Evolutionary conservation across 495 filamentous ascomycete species (phyloP), one percentile per base, ranked within the genome.

Genomic region (Hypoxylon cercidicola): DNA sequence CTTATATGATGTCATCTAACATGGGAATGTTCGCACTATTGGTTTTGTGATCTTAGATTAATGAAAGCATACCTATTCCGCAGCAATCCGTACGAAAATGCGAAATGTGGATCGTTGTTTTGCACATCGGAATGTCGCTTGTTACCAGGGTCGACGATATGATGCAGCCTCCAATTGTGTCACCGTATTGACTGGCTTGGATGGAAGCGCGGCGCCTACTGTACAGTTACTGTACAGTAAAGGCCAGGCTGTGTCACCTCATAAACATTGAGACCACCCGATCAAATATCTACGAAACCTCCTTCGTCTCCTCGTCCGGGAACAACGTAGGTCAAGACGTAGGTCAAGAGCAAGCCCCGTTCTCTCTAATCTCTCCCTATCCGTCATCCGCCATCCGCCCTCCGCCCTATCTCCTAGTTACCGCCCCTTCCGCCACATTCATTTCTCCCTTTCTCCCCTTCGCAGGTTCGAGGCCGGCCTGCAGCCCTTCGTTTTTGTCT

Each of bases 81-180:
- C 43, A 43, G n/a, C 5, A 25, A 25, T 25, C 23, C 23, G 52
- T 37, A 67, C 59, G 59, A 67, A 72, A 69, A 67, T 60, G 65
- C 39, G 57, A 64, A 62, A 61, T 67, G 71, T 70, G 69, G 68
- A 72, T 69, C 71, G 63, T 62, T 63, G 67, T 71, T 70, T 62
- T 58, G 60, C 65, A 66, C 66, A 68, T 72, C 69, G 71, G 71
- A 71, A 73, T 66, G 67, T 68, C 64, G 63, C 64, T 64, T 62
- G 64, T 68, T 73, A 66, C 60, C 70, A 30, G 63, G 66, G 66
- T 59, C 59, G 53, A 51, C 60, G 52, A 54, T 60, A 72, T 72
- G 70, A 72, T 67, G 70, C 70, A 68, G 52, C 61, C 60, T 39
- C 25, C 46, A 43, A 44, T 54, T 65, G 69, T 72, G 60, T 64